Evolutionary conservation across 2,329 filamentous ascomycete species (phyloP).

Genomic region (Penicillium freii): DNA sequence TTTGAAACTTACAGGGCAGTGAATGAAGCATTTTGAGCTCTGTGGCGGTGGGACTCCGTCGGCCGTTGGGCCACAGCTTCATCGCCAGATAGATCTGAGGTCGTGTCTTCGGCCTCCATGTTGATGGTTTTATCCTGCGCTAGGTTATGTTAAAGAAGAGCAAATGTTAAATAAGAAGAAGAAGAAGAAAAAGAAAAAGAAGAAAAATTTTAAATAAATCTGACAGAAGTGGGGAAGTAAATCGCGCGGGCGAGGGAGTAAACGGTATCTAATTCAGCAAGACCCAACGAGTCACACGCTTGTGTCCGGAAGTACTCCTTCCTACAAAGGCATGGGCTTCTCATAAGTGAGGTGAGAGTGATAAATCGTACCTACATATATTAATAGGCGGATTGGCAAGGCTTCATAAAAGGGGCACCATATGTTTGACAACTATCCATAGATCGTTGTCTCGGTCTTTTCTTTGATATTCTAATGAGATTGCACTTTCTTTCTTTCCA

Average conservation of each 20-base stretch:
- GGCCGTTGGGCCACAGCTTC: constrained; percentile 5
- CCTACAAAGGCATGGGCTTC: neutral
- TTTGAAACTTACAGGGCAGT: constrained; percentile 42
- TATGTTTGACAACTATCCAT: neutral
- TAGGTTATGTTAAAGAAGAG: neutral
- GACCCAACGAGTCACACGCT: neutral
- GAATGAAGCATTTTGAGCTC: constrained; percentile 53
- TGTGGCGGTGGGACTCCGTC: constrained; percentile 13
- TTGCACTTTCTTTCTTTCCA: neutral
- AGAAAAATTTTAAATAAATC: neutral
- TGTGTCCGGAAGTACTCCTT: neutral
- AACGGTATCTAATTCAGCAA: neutral
- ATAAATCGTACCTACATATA: neutral
- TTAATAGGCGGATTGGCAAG: neutral
- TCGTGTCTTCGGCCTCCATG: constrained; percentile 11
- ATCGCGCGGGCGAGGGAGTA: neutral
- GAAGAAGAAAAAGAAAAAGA: neutral
- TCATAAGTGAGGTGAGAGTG: neutral
- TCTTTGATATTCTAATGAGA: neutral
- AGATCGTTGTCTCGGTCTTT: neutral
- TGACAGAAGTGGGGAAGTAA: too few relatives aligned
- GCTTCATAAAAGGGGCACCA: too few relatives aligned
- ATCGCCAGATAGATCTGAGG: constrained; percentile 31
- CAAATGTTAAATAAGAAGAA: neutral
- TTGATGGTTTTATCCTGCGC: neutral